Conservation (phyloP, 371 early-diverging fungal species). For the Apophysomyces trapeziformis region DNA sequence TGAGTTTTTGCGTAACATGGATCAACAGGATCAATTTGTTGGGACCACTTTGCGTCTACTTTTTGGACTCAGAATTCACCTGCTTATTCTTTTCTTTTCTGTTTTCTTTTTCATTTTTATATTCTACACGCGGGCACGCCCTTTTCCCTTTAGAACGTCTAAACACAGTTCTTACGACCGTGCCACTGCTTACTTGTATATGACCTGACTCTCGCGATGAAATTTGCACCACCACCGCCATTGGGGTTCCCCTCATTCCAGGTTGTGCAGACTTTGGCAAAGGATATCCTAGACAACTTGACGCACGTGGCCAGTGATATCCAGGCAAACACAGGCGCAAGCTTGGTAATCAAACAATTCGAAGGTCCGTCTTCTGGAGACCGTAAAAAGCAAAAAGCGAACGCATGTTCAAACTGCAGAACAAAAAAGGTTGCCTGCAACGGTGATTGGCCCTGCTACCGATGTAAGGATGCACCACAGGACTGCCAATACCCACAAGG, state of each 20-base stretch:
- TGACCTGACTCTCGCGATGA: constrained; percentile 5
- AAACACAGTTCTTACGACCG: neutral
- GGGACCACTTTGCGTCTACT: neutral
- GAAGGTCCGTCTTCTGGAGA: constrained; percentile 13
- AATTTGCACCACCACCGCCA: constrained; percentile 33
- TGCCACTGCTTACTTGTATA: constrained; percentile 1
- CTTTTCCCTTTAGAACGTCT: neutral
- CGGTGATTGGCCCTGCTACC: constrained; percentile 20
- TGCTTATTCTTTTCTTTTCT: constrained; percentile 6
- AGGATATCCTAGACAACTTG: constrained; percentile 20
- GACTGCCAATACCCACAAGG: constrained; percentile 24
- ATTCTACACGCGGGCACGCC: neutral
- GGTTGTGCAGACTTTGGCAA: constrained; percentile 17
- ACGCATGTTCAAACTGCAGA: constrained; percentile 19
- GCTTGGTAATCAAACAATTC: constrained; percentile 17
- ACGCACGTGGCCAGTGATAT: constrained; percentile 17
- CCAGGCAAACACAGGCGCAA: constrained; percentile 20
- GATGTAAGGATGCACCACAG: constrained; percentile 2
- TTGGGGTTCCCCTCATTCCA: constrained; percentile 28
- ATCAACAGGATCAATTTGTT: constrained; percentile 1
- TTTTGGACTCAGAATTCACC: constrained; percentile 7
- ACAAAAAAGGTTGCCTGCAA: constrained; percentile 25
- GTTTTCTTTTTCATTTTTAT: constrained; percentile 4
- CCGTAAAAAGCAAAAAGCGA: constrained; percentile 12
- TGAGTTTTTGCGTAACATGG: constrained; percentile 5